These are phyloP conservation scores for Auricularia sp. DNA, from an alignment of 768 basidiomycete species.

Conservation along the genomic window DNA sequence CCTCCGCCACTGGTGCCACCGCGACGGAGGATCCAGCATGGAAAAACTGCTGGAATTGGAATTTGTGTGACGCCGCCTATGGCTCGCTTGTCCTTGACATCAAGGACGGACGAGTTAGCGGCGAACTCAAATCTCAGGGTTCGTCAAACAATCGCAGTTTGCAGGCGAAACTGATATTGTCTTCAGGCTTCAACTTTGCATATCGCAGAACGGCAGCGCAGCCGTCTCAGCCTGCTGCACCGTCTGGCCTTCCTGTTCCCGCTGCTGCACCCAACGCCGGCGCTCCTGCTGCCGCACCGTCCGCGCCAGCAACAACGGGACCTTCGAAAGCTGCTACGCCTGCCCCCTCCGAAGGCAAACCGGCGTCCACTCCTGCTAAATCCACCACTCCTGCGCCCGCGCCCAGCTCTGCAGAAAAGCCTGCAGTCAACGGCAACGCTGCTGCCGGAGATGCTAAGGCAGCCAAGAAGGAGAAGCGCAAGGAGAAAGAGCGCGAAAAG, in stretches of 20 bases:
- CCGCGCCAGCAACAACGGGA: slow-evolving; percentile 13
- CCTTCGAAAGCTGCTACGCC: slow-evolving; percentile 25
- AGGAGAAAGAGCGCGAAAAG: slow-evolving; percentile 37
- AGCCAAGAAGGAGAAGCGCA: slow-evolving; percentile 43
- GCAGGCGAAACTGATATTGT: neutral
- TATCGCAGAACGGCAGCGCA: slow-evolving; percentile 65
- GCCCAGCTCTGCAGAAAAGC: slow-evolving; percentile 22
- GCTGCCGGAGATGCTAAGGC: slow-evolving; percentile 17
- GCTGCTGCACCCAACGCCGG: slow-evolving; percentile 10
- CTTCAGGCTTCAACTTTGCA: slow-evolving; percentile 86
- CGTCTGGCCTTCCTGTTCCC: slow-evolving; percentile 21
- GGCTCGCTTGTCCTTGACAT: slow-evolving; percentile 83
- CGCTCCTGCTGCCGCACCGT: slow-evolving; percentile 13
- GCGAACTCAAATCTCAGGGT: slow-evolving; percentile 91
- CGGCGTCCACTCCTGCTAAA: slow-evolving; percentile 15
- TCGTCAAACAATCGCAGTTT: slow-evolving; percentile 11
- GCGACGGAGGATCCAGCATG: slow-evolving; percentile 82
- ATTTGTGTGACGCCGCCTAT: slow-evolving; percentile 90
- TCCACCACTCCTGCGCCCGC: slow-evolving; percentile 19
- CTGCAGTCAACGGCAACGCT: slow-evolving; percentile 26
- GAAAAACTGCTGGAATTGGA: slow-evolving; percentile 99
- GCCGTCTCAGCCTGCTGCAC: slow-evolving; percentile 21
- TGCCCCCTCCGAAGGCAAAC: slow-evolving; percentile 12
- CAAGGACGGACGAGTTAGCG: slow-evolving; percentile 85
- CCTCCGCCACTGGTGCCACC: slow-evolving; percentile 30